Conservation (phyloP, 768 basidiomycete genomes). For the Dacryopinax spathularia region DNA sequence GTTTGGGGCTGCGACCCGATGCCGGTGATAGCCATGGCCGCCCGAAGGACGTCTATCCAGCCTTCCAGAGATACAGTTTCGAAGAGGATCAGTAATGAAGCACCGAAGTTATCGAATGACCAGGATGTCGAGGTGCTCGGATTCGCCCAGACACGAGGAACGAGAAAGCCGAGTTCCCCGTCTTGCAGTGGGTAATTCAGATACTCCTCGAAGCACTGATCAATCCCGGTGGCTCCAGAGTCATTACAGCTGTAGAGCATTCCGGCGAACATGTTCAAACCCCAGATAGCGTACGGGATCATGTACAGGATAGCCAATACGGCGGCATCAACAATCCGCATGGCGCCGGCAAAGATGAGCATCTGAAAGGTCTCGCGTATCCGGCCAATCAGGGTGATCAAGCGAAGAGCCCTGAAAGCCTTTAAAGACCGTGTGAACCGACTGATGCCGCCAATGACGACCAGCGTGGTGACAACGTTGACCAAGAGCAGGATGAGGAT, state of each 20-base stretch:
- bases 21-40: conserved; percentile 66
- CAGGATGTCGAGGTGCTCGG: conserved; percentile 72
- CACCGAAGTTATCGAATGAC: conserved; percentile 75
- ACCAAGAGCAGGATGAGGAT: conserved; percentile 65
- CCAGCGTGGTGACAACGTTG: conserved; percentile 55
- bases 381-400: conserved; percentile 77
- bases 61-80: conserved; percentile 94
- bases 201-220: conserved; percentile 64
- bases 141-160: conserved; percentile 80
- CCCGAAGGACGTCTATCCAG: conserved; percentile 86
- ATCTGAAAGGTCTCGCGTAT: conserved; percentile 80
- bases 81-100: conserved; percentile 79
- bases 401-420: conserved; percentile 70
- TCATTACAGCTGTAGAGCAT: conserved; percentile 80
- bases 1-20: conserved; percentile 49
- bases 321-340: conserved; percentile 77
- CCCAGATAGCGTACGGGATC: conserved; percentile 89
- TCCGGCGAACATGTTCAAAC: conserved; percentile 82
- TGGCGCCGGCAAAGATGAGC: conserved; percentile 71
- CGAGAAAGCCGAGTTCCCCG: conserved; percentile 50
- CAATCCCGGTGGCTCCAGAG: conserved; percentile 33
- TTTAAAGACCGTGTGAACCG: conserved; percentile 76
- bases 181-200: conserved; percentile 38
- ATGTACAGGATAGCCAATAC: conserved; percentile 80
- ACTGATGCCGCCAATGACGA: conserved; percentile 64